A percentile compares a stretch with the other conserved stretches of the same genome.
Evolutionary conservation across 176 grass and related monocot species (phyloP).

Genomic region (Rhynchospora pubera): DNA sequence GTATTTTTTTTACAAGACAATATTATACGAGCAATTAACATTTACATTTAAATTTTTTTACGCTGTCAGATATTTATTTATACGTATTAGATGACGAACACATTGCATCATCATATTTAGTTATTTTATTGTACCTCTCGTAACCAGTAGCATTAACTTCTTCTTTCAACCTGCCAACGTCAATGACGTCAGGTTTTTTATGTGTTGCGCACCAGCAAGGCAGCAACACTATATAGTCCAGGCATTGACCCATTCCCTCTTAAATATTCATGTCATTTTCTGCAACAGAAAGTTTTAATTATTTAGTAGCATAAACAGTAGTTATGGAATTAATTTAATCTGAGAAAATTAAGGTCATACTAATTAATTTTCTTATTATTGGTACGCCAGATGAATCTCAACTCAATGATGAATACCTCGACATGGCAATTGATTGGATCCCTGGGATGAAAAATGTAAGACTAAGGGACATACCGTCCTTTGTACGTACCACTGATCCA

Average conservation of each 20-base stretch:
- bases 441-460: conserved; percentile 43
- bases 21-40: no score
- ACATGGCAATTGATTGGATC: conserved; percentile 62
- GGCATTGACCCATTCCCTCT: neutral
- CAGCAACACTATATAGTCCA: neutral
- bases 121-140: no score
- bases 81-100: neutral
- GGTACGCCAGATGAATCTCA: conserved; percentile 32
- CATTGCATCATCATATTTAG: neutral
- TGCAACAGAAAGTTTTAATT: neutral
- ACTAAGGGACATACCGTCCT: conserved; percentile 67
- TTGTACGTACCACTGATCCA: conserved; percentile 44
- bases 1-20: no score
- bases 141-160: no score
- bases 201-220: neutral
- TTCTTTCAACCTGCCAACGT: no score
- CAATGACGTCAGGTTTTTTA: no score
- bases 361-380: neutral
- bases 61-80: neutral
- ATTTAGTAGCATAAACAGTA: neutral
- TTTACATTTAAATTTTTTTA: no score
- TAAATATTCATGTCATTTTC: neutral
- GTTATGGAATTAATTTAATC: neutral
- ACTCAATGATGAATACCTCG: conserved; percentile 64
- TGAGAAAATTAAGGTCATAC: neutral